Base-by-base conservation (phyloP, 2,329 filamentous ascomycete species). In the Tolypocladium tundrense region DNA sequence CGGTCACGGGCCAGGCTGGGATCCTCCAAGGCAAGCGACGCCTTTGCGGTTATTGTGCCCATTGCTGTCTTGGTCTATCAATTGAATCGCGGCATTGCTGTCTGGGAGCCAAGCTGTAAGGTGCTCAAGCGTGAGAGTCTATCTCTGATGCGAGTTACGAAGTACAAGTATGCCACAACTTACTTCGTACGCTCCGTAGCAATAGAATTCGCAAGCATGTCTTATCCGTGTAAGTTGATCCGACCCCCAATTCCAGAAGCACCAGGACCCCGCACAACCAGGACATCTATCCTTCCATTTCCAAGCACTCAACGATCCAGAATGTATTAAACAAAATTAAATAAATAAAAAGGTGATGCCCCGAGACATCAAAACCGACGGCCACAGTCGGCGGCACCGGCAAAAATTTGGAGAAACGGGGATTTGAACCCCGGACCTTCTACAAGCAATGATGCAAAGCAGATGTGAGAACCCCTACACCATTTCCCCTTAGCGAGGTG, bases 1-100 rank as follows among this genome's bases (percentile, higher is more conserved):
- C 3, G 78, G n/a, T 69, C 67, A 64, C 79, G 83, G 14, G 73
- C 68, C 42, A 70, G 70, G 7, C 63, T 62, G 4, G 67, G 63
- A 54, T 70, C 68, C 3, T 67, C 58, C 5, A 73, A 31, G 48
- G 48, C 48, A 31, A 35, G 19, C 35, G 48, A 51, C 48, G 31
- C 48, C n/a, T 51, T 6, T 9, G 3, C 9, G 8, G 16, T 35
- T 31, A 13, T 13, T 10, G 2, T 7, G 8, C 8, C 7, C 3
- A 19, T 27, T 27, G 24, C 42, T 31, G 21, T 3, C 2, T 37
- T 37, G 10, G 35, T 37, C 35, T 9, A 4, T 37, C 13, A 14
- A 37, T 37, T 37, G 11, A 14, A 37, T 4, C 13, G 13, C 4
- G 35, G 13, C 35, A 37, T 37, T 13, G 35, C 10, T 37, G 11